Evolutionary conservation across 768 basidiomycete species (phyloP), one percentile per base, ranked within the genome.

Genomic region (Leccinum disarticulatum): DNA sequence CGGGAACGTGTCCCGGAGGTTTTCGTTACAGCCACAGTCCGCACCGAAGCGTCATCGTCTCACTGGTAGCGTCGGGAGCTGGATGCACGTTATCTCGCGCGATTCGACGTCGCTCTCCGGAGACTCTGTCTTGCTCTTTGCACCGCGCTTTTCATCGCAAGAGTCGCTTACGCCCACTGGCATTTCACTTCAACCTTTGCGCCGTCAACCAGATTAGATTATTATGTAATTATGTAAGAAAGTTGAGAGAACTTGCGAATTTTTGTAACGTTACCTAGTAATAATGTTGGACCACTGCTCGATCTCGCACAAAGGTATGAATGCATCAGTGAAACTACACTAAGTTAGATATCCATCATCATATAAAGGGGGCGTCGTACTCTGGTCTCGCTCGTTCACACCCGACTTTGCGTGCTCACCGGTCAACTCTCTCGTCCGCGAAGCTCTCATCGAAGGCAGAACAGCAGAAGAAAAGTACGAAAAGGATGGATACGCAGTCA

Each of bases 311-410:
- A 92, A 92, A 83, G 93, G 94, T 89, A 73, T 25, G 25, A 25
- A 25, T 22, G 22, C 22, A 22, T 22, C 22, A 22, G 22, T 22
- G 22, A 22, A 22, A 22, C 22, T 22, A 22, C 22, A 22, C 22
- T 22, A 22, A 22, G 22, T 22, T 25, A 25, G 25, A 25, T 2
- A 28, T 28, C 5, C 27, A 28, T 28, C 27, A 28, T 28, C 27
- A 3, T 35, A 63, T 51, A 2, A 70, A 95, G 95, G 94, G 60
- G 96, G 96, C 35, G 79, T 97, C 57, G 89, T 98, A 36, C 82
- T 98, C 35, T 98, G 95, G 95, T 93, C 93, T 27, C 85, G 88
- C 52, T 95, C 95, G 2, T 98, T 96, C 77, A 96, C 95, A 0
- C 95, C 95, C 5, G 86, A 85, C 13, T 77, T 91, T 41, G 83